These are phyloP conservation scores for California macrophylla DNA, from an alignment of 441 rosid genomes.

Conservation along the genomic window DNA sequence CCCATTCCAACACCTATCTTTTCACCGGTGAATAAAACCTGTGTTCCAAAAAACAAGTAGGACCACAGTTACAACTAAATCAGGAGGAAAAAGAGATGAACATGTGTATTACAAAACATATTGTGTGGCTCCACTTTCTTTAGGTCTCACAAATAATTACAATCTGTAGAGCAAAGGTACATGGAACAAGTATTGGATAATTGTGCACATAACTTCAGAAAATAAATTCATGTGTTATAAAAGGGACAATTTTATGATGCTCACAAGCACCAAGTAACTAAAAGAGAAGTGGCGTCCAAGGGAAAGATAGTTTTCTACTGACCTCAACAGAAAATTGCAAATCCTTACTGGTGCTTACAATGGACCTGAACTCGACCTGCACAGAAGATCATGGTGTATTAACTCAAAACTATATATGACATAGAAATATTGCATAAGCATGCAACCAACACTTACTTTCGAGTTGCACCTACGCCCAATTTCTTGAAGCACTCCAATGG, in stretches of 20 bases:
- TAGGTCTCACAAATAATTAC: neutral
- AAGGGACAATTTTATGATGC: neutral
- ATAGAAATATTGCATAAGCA: neutral
- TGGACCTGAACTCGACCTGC: constrained; percentile 82
- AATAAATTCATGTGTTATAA: neutral
- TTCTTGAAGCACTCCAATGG: constrained; percentile 76
- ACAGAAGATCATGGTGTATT: constrained; percentile 13
- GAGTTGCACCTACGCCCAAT: constrained; percentile 89
- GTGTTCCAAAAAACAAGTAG: neutral
- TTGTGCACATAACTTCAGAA: neutral
- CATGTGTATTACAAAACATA: neutral
- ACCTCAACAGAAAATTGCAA: constrained; percentile 96
- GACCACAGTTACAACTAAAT: neutral
- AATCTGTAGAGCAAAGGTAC: neutral
- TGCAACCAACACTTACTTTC: constrained; percentile 37
- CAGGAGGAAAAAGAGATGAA: neutral
- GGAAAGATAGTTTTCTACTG: constrained; percentile 17
- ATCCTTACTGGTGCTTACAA: constrained; percentile 81
- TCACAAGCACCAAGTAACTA: neutral
- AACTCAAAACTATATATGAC: neutral
- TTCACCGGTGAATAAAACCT: constrained; percentile 85
- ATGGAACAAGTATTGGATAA: neutral
- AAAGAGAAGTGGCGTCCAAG: neutral
- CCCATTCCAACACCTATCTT: constrained; percentile 97
- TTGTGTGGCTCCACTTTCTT: neutral